phyloP scores from a whole-genome alignment of 805 yeast species.

The Metschnikowia vanudenii region DNA sequence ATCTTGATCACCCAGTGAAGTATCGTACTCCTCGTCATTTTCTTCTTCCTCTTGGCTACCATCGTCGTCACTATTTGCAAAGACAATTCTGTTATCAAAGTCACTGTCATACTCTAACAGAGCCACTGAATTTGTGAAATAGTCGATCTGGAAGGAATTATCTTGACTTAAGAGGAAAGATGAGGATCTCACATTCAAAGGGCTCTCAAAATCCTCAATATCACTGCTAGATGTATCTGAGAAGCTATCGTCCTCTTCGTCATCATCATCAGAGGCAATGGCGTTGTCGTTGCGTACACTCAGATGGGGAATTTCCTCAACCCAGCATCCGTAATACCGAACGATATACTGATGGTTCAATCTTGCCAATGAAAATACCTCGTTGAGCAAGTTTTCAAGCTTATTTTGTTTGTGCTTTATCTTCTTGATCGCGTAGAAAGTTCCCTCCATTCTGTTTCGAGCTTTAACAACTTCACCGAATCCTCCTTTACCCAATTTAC shows the following conservation, averaged over 20 bases:
- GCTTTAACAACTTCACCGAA: constrained; percentile 99
- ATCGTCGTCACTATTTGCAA: constrained; percentile 27
- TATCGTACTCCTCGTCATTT: constrained; percentile 15
- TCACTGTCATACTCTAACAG: constrained; percentile 47
- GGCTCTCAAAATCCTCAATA: constrained; percentile 24
- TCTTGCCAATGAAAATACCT: constrained; percentile 88
- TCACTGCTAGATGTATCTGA: constrained; percentile 16
- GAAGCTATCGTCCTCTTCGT: constrained; percentile 11
- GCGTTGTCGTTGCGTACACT: constrained; percentile 23
- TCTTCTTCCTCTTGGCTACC: constrained; percentile 10
- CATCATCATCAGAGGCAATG: constrained; percentile 9
- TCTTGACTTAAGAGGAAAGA: constrained; percentile 21
- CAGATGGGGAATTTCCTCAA: constrained; percentile 59
- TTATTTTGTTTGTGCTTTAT: constrained; percentile 80
- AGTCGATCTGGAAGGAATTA: constrained; percentile 51
- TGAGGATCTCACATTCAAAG: constrained; percentile 22
- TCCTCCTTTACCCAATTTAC: constrained; percentile 89
- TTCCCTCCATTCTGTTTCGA: constrained; percentile 87
- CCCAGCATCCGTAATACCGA: constrained; percentile 96
- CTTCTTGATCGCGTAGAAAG: constrained; percentile 92
- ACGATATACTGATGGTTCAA: constrained; percentile 95
- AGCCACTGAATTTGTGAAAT: constrained; percentile 65
- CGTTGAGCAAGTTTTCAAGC: constrained; percentile 78
- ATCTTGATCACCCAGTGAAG: constrained; percentile 6
- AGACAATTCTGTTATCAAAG: constrained; percentile 31